phyloP scores from a whole-genome alignment of 1,139 yeast species.

The Yamadazyma triangularis region DNA sequence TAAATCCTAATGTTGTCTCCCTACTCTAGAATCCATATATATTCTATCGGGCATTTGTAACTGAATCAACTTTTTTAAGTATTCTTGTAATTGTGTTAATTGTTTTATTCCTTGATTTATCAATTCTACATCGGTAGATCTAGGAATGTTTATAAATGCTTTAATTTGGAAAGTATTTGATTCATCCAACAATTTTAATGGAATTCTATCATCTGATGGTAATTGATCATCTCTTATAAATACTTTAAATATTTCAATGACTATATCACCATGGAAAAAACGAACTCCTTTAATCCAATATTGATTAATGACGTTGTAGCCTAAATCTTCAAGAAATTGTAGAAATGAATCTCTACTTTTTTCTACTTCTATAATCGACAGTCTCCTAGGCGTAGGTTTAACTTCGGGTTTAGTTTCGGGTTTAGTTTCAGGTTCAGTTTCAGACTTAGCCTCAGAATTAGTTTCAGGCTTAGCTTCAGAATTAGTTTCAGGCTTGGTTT shows the following conservation, averaged over 20 bases:
- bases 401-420: neutral
- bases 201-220: constrained; percentile 19
- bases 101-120: constrained; percentile 64
- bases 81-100: constrained; percentile 57
- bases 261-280: constrained; percentile 60
- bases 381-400: neutral
- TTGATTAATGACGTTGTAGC: constrained; percentile 64
- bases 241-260: constrained; percentile 55
- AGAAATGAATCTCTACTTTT: constrained; percentile 32
- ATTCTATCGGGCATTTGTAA: constrained; percentile 74
- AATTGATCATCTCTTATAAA: constrained; percentile 30
- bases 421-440: constrained; percentile 1
- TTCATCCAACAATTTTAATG: constrained; percentile 46
- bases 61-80: constrained; percentile 61
- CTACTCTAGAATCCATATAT: constrained; percentile 68
- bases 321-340: constrained; percentile 58
- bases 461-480: neutral
- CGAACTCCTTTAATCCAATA: constrained; percentile 65
- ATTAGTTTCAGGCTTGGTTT: neutral
- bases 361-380: neutral
- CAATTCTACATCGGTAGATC: constrained; percentile 71
- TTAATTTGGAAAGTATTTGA: constrained; percentile 59
- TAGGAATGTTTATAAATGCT: constrained; percentile 65
- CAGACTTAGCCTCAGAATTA: constrained; percentile 1
- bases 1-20: constrained; percentile 4